Base-by-base conservation (phyloP, 495 filamentous ascomycete species). In the Podospora australis region DNA sequence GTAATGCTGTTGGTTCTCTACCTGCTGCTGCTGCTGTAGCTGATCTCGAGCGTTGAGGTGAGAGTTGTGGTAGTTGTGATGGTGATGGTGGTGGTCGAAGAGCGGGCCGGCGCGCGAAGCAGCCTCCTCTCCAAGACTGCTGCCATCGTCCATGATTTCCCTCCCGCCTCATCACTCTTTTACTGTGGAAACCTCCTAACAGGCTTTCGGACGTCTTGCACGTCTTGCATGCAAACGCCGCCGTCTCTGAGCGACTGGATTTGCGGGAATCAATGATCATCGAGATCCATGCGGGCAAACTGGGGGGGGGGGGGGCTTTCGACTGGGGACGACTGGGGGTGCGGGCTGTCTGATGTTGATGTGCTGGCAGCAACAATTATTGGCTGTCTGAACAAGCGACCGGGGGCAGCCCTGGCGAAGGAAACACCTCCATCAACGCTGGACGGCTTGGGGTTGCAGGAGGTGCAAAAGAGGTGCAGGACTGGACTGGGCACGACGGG, bases 121-220 rank as follows among this genome's bases (percentile, higher is more conserved):
- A 52, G 59, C 26, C 22, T 47, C 61, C 58, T 66, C 60, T 44
- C 66, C 63, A 43, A 44, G 50, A 50, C 54, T 54, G 51, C 53
- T 58, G 58, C 62, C 61, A 49, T 60, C 57, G 49, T 68, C 67
- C 63, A 68, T 67, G 62, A 49, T 62, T 54, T 49, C 55, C 43
- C 41, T 39, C 35, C 51, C 45, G 19, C n/a, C 52, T 58, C 56
- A 60, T 63, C 39, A 58, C 59, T 55, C 26, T 32, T 14, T 28
- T 11, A 36, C 32, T 51, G 25, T 19, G 26, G 44, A 36, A 32
- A 45, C 47, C 43, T 35, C 25, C 39, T 21, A 23, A 40, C 42
- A 41, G 17, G 34, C 39, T 49, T 30, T 28, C 26, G 22, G 28
- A 38, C 42, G 26, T 38, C 21, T 28, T 39, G 38, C 11, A 43